Evolutionary conservation across 148 eudicot species (phyloP).

Genomic region (Chenopodium berlandieri): DNA sequence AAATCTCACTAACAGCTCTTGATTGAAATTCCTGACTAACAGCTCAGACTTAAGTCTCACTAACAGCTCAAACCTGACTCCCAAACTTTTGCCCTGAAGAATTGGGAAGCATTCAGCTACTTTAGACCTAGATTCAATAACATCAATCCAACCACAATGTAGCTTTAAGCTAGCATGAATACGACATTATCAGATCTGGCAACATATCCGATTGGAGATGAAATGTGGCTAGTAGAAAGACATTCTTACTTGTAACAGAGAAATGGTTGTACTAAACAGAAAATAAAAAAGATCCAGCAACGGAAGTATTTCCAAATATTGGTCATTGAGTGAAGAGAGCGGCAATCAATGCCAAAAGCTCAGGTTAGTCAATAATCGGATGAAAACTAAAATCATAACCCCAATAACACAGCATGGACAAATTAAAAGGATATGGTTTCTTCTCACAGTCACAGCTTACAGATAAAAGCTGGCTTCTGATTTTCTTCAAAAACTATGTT

Average conservation of each 20-base stretch:
- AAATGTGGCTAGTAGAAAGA: neutral
- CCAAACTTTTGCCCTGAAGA: neutral
- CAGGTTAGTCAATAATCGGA: neutral
- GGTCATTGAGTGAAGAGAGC: neutral
- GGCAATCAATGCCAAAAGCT: neutral
- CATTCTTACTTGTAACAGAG: neutral
- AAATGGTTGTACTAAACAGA: neutral
- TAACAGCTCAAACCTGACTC: neutral
- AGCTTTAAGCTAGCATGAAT: neutral
- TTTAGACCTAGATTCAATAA: neutral
- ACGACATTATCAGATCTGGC: neutral
- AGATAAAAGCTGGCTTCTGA: neutral
- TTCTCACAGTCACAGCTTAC: neutral
- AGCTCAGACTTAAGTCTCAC: neutral
- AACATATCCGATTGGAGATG: neutral
- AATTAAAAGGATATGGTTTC: neutral
- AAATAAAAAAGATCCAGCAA: neutral
- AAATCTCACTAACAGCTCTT: neutral
- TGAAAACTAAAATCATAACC: neutral
- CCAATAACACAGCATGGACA: neutral
- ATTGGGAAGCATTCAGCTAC: neutral
- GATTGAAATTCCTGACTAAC: no score
- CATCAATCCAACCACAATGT: neutral
- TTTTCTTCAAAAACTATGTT: neutral
- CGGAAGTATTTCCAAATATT: neutral